phyloP scores from a whole-genome alignment of 2,329 filamentous ascomycete species.

The Chaetomium sp. region DNA sequence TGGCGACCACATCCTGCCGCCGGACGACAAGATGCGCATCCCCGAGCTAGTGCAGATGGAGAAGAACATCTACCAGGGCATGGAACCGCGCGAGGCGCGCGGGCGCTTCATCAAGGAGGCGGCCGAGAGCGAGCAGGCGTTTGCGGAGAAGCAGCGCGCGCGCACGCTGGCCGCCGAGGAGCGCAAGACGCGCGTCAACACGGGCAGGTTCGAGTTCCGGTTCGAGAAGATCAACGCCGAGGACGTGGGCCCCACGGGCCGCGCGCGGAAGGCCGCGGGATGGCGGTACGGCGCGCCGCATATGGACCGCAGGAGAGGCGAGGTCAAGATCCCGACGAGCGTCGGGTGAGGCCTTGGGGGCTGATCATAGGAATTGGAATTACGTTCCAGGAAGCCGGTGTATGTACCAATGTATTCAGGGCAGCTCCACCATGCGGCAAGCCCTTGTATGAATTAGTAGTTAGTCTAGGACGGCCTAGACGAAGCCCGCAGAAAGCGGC shows the following conservation, averaged over 20 bases:
- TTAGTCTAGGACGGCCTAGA: constrained; percentile 9
- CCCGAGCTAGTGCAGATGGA: constrained; percentile 62
- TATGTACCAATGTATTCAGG: constrained; percentile 22
- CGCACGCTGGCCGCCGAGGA: constrained; percentile 44
- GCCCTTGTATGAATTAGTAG: constrained; percentile 25
- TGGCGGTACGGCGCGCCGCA: constrained; percentile 66
- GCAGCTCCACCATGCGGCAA: background rate
- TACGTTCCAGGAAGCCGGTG: background rate
- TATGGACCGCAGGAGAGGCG: constrained; percentile 63
- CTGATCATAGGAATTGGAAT: background rate
- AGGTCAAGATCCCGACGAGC: constrained; percentile 67
- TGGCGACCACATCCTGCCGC: constrained; percentile 59
- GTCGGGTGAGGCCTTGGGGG: constrained; percentile 49
- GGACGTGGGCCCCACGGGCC: constrained; percentile 56
- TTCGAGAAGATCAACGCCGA: constrained; percentile 62
- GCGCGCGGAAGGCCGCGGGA: constrained; percentile 55
- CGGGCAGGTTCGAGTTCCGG: constrained; percentile 63
- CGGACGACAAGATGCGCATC: constrained; percentile 64
- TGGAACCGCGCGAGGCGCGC: constrained; percentile 43
- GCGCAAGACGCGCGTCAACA: constrained; percentile 49
- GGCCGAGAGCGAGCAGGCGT: constrained; percentile 47
- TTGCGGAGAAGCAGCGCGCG: constrained; percentile 41
- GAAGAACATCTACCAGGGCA: constrained; percentile 47
- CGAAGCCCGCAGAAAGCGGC: constrained; percentile 9
- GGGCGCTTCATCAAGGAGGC: constrained; percentile 45